These are phyloP conservation scores for Aspergillus fumigatus DNA, from an alignment of 2,329 filamentous ascomycete genomes.

Conservation along the genomic window DNA sequence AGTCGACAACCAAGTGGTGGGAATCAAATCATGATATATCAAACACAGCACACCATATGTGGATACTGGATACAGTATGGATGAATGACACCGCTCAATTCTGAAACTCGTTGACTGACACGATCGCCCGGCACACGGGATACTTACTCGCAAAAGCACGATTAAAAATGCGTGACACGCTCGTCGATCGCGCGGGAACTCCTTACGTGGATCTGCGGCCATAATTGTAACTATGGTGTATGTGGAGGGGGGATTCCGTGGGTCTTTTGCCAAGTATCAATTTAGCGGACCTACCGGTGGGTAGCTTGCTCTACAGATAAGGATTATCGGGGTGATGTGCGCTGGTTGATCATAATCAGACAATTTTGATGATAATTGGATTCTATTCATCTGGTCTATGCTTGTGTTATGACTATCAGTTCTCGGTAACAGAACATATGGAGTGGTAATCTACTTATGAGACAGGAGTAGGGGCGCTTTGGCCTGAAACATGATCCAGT, in stretches of 20 bases:
- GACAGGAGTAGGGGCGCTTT: neutral
- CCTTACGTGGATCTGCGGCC: constrained; percentile 20
- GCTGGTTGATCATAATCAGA: neutral
- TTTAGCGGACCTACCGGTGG: neutral
- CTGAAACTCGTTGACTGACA: neutral
- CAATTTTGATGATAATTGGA: neutral
- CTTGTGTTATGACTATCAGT: neutral
- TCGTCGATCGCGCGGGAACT: constrained; percentile 23
- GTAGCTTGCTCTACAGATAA: neutral
- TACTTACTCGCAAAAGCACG: constrained; percentile 3
- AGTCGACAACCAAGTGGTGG: neutral
- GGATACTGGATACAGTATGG: too few species aligned
- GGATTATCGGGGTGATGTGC: neutral
- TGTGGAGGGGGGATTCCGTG: neutral
- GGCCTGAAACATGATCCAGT: neutral
- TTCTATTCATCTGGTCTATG: neutral
- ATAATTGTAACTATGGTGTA: constrained; percentile 4
- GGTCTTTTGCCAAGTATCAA: neutral
- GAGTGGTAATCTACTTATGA: neutral
- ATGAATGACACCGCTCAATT: neutral
- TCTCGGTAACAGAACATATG: neutral
- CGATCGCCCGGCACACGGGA: constrained; percentile 10
- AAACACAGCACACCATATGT: neutral
- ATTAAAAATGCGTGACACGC: constrained; percentile 10
- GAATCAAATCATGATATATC: neutral